Percentiles rank a stretch among this genome's conserved stretches.
These are phyloP conservation scores for Mollisia scopiformis DNA, from an alignment of 2,329 filamentous ascomycete genomes.

Conservation along the genomic window DNA sequence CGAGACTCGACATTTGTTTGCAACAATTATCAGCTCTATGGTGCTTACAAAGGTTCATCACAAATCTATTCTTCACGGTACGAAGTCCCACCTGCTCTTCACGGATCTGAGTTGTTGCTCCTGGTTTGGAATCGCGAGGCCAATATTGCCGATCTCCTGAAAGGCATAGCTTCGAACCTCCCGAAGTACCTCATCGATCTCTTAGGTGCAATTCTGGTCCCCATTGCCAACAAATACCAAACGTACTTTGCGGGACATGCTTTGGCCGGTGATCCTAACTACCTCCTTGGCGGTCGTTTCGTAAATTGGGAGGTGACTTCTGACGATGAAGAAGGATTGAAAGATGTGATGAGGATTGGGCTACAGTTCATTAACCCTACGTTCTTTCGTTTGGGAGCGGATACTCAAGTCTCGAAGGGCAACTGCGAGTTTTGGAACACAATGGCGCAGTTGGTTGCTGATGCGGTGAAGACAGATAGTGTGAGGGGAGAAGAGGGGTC, in stretches of 20 bases:
- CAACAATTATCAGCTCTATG: slow-evolving; percentile 2
- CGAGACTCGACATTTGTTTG: slow-evolving; percentile 2
- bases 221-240: background rate
- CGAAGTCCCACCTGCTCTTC: background rate
- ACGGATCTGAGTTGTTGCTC: background rate
- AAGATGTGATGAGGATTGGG: background rate
- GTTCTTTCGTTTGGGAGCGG: background rate
- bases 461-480: background rate
- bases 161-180: background rate
- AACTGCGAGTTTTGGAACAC: background rate
- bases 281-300: background rate
- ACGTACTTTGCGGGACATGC: background rate
- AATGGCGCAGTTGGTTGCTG: background rate
- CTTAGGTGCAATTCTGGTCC: background rate
- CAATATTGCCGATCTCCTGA: background rate
- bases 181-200: background rate
- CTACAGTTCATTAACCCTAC: background rate
- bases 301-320: background rate
- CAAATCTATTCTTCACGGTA: background rate
- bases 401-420: background rate
- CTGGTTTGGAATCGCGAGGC: background rate
- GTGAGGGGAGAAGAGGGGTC: background rate
- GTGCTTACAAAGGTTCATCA: background rate
- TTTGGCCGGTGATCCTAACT: background rate
- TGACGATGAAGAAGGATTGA: background rate